Base-by-base conservation (phyloP, 495 filamentous ascomycete species). In the Aspergillus indologenus region DNA sequence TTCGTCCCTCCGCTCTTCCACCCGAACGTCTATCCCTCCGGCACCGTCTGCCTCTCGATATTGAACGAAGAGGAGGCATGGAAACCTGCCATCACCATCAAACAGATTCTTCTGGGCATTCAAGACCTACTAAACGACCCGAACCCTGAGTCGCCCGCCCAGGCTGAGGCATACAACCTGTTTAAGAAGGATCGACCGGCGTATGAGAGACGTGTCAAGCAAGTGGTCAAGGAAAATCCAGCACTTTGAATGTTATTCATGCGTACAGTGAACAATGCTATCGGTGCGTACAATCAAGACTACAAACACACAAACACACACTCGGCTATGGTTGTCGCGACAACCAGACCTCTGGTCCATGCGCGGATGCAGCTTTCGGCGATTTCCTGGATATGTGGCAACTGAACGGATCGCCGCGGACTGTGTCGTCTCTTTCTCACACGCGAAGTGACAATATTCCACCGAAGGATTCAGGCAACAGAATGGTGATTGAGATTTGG, bases 41-140 rank as follows among this genome's bases (percentile, higher is more conserved):
- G 94, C 56, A 98, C 94, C 19, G 95, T 99, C 53, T 99, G 94
- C 70, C 83, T 99, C 14, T 96, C 91, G 17, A 99, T 99, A 64
- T 74, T 99, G 57, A 99, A 99, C 73, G 95, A 99, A 71, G 94
- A 99, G 61, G 94, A 99, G 68, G 94, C 89, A 9, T 99, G 95
- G 94, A 91, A 92, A 70, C 94, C 94, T 9, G 92, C 95, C 1
- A 99, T 98, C 68, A 99, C 95, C 5, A 90, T 98, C 70, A 96
- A 96, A 75, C 90, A 96, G 68, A 96, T 99, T 60, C 84, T 98
- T 8, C 83, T 98, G 2, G 94, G 94, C 44, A 92, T 98, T 51
- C 94, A 99, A 72, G 92, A 96, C 65, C 82, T 99, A 8, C 82
- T 99, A 8, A 85, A 99, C 67, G 92, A 98, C 65, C 95, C 95